Evolutionary conservation across 1,139 yeast genomes (phyloP).

Genomic region (Kazachstania sp.): DNA sequence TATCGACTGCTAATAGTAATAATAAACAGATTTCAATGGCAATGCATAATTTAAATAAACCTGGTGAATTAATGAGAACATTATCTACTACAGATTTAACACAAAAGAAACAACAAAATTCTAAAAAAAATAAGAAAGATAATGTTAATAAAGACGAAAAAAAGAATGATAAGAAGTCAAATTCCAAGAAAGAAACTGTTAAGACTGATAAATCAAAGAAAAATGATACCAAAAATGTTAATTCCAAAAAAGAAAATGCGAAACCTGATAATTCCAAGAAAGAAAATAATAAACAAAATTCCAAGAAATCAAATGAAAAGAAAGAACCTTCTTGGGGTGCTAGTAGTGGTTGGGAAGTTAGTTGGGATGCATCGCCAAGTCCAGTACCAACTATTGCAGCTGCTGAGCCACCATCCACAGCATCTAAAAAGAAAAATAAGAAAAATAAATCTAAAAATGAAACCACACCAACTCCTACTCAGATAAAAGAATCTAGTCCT

Average conservation of each 20-base stretch:
- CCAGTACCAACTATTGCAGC: no score
- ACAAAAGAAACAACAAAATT: neutral
- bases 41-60: neutral
- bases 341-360: neutral
- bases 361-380: neutral
- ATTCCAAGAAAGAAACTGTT: neutral
- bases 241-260: neutral
- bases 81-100: neutral
- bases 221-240: neutral
- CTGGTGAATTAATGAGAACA: neutral
- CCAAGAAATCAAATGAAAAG: neutral
- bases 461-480: neutral
- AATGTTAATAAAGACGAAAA: neutral
- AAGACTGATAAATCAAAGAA: neutral
- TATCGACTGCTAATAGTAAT: neutral
- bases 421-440: neutral
- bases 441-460: neutral
- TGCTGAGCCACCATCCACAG: neutral
- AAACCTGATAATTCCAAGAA: slow-evolving; percentile 1
- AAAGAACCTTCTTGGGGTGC: neutral
- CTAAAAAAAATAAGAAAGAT: neutral
- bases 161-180: neutral
- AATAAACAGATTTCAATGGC: neutral
- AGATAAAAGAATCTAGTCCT: no score
- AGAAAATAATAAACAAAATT: neutral